Percentiles rank a stretch among this genome's conserved stretches.
These are phyloP conservation scores for Leucoagaricus sp. DNA, from an alignment of 1,284 basidiomycete genomes.

Conservation along the genomic window DNA sequence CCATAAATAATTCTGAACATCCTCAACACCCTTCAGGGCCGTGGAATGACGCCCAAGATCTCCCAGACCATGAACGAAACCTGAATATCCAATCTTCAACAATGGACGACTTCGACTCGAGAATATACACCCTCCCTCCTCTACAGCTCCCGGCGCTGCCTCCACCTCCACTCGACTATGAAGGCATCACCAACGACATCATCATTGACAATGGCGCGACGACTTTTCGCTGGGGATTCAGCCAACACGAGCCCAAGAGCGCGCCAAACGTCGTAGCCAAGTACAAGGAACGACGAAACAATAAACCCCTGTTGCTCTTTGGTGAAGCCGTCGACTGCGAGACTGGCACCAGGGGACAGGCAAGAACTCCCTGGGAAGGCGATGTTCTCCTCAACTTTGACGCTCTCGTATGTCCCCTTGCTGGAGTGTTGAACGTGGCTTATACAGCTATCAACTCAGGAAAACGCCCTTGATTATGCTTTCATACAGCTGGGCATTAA, in stretches of 20 bases:
- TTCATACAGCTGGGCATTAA: conserved; percentile 89
- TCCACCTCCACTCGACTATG: conserved; percentile 32
- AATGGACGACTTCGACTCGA: conserved; percentile 8
- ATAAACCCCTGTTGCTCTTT: conserved; percentile 79
- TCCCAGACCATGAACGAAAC: too few species aligned
- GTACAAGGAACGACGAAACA: conserved; percentile 86
- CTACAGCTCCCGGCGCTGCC: conserved; percentile 35
- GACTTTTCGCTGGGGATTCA: conserved; percentile 89
- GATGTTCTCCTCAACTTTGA: conserved; percentile 90
- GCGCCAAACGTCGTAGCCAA: conserved; percentile 78
- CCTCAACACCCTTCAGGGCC: neutral
- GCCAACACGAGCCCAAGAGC: conserved; percentile 49
- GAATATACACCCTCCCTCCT: conserved; percentile 32
- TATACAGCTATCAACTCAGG: conserved; percentile 59
- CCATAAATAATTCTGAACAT: neutral
- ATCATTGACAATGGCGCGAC: conserved; percentile 95
- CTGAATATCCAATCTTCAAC: conserved; percentile 1
- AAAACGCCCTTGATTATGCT: conserved; percentile 92
- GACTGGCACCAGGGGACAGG: conserved; percentile 76
- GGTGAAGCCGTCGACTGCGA: conserved; percentile 86
- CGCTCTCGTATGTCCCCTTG: conserved; percentile 69
- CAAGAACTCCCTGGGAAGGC: conserved; percentile 85
- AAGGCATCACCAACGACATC: conserved; percentile 50
- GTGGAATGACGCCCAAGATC: too few species aligned
- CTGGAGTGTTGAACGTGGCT: conserved; percentile 18